phyloP scores from a whole-genome alignment of 192 early-diverging fungal genomes.

The Umbelopsis vinacea region DNA sequence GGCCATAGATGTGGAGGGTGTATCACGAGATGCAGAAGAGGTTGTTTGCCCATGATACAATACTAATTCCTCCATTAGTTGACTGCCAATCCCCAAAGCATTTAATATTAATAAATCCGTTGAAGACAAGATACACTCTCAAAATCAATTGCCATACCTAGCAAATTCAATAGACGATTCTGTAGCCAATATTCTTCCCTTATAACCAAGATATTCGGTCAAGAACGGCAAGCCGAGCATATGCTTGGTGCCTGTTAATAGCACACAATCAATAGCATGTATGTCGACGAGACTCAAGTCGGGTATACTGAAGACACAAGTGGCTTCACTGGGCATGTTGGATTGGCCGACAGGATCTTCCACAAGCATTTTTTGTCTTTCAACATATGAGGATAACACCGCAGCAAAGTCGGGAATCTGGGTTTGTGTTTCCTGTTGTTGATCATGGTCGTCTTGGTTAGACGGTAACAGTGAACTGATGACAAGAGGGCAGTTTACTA shows the following conservation, averaged over 20 bases:
- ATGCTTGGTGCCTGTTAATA: constrained; percentile 76
- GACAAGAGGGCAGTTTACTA: constrained; percentile 40
- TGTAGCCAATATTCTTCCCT: constrained; percentile 77
- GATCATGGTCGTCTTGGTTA: background rate
- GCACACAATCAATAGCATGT: constrained; percentile 71
- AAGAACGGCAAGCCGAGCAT: constrained; percentile 81
- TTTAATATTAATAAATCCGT: background rate
- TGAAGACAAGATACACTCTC: background rate
- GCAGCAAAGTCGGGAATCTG: background rate
- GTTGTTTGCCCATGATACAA: constrained; percentile 47
- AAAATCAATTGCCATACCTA: constrained; percentile 41
- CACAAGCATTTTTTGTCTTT: constrained; percentile 20
- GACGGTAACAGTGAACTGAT: background rate
- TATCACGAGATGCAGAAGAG: background rate
- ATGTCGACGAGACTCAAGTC: constrained; percentile 65
- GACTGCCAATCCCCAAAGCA: constrained; percentile 17
- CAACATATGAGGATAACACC: constrained; percentile 16
- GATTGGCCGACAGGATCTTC: constrained; percentile 16
- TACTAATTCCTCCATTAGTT: constrained; percentile 68
- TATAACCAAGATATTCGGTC: constrained; percentile 81
- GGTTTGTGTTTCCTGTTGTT: background rate
- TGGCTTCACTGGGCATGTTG: constrained; percentile 17
- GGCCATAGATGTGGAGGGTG: constrained; percentile 7
- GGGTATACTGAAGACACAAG: constrained; percentile 39
- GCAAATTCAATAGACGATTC: constrained; percentile 83